Base-by-base conservation (phyloP, 2,329 filamentous ascomycete species). In the Colletotrichum truncatum region DNA sequence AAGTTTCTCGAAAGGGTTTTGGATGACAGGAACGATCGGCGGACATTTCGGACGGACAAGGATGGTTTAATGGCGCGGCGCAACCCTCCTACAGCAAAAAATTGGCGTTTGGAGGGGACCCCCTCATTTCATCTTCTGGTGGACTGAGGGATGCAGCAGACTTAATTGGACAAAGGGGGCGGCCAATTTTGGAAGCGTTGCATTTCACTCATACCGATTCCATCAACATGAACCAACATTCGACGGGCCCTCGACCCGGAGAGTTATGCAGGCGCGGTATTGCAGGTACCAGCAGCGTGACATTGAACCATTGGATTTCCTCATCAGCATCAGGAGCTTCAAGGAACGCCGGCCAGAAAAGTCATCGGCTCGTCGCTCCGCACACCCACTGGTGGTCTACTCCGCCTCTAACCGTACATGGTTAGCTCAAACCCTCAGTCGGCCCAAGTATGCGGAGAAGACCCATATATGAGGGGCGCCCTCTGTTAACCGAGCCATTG, bases 361-460 rank as follows among this genome's bases (percentile, higher is more conserved):
- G 12, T 26, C 51, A 28, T 48, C 62, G 63, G 63, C 63, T 66
- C 57, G 63, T 66, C 63, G 63, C 57, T 45, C 63, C 63, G 63
- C 34, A 38, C 32, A 51, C 43, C 63, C 57, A 62, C 23, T 18
- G 16, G n/a, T 14, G 49, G 4, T 12, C 49, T 49, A 39, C 34
- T 18, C 2, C 0, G 0, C 0, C 2, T 2, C 25, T 38, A 55
- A 6, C 57, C 18, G 2, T 4, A 25, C 25, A 2, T 5, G 41
- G 57, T 30, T 62, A 65, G 62, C 16, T 5, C 4, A 3, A 1
- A n/a, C n/a, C 16, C 11, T 11, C n/a, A n/a, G 18, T 3, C 14
- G 62, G 62, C 56, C 62, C 56, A 38, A 43, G 9, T 23, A 45
- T 63, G 63, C 63, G 63, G 63, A 63, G 57, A 52, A 32, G 57